Evolutionary conservation across 345 rosid genomes (phyloP).

Genomic region (Euphorbia tirucalli): DNA sequence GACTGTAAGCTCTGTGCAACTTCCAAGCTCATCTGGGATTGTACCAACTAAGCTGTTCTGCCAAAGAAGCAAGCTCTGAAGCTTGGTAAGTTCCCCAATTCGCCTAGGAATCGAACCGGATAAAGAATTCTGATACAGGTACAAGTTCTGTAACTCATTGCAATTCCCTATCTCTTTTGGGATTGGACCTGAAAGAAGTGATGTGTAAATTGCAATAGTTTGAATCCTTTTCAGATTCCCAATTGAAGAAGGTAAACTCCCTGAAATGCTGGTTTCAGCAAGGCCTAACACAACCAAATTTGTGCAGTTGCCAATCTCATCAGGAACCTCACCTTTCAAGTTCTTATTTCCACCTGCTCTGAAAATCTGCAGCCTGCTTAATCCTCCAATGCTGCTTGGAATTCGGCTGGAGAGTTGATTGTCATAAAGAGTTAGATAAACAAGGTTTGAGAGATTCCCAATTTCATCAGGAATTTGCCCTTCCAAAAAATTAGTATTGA

Average conservation of each 20-base stretch:
- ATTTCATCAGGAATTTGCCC: slow-evolving; percentile 69
- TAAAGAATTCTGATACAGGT: slow-evolving; percentile 82
- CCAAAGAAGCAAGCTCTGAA: slow-evolving; percentile 80
- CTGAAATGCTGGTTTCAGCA: slow-evolving; percentile 92
- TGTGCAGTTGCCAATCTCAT: slow-evolving; percentile 87
- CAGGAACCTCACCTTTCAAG: slow-evolving; percentile 76
- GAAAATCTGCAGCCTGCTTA: slow-evolving; percentile 50
- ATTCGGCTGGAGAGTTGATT: slow-evolving; percentile 72
- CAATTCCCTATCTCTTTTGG: slow-evolving; percentile 85
- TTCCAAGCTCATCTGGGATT: slow-evolving; percentile 68
- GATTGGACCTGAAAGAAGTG: slow-evolving; percentile 70
- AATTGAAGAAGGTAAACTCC: slow-evolving; percentile 65
- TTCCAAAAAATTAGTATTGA: slow-evolving; percentile 72
- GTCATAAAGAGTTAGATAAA: slow-evolving; percentile 64
- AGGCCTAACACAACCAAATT: slow-evolving; percentile 77
- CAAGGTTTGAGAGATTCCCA: slow-evolving; percentile 61
- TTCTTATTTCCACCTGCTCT: slow-evolving; percentile 93
- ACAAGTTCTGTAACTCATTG: slow-evolving; percentile 75
- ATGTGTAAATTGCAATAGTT: slow-evolving; percentile 74
- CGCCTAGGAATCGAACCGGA: slow-evolving; percentile 68
- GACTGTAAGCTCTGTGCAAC: slow-evolving; percentile 60
- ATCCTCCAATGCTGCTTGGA: slow-evolving; percentile 64
- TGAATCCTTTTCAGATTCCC: slow-evolving; percentile 69
- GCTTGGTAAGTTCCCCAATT: slow-evolving; percentile 70
- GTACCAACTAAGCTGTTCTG: slow-evolving; percentile 83